These are phyloP conservation scores for Penicillium brevicompactum DNA, from an alignment of 2,329 filamentous ascomycete genomes.

Conservation along the genomic window DNA sequence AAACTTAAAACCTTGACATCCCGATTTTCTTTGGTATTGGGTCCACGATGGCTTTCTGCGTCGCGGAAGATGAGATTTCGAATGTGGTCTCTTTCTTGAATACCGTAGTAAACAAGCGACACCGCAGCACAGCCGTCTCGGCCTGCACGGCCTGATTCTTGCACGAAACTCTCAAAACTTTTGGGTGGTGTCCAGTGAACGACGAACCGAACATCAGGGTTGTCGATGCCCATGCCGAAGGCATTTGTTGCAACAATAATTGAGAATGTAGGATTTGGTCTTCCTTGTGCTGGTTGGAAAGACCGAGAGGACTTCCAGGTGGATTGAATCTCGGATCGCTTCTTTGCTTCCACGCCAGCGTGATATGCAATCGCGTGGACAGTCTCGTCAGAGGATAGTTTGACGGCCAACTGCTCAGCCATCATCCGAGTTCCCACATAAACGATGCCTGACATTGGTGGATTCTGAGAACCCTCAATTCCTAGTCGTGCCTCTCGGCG, in stretches of 20 bases:
- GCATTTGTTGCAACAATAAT: slow-evolving; percentile 94
- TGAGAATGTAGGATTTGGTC: slow-evolving; percentile 68
- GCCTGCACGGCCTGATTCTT: slow-evolving; percentile 90
- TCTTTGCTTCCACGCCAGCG: slow-evolving; percentile 70
- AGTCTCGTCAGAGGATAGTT: slow-evolving; percentile 34
- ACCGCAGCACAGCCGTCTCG: slow-evolving; percentile 84
- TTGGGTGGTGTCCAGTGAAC: slow-evolving; percentile 93
- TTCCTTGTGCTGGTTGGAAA: slow-evolving; percentile 10
- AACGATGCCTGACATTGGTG: slow-evolving; percentile 50
- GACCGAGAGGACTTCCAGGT: slow-evolving; percentile 40
- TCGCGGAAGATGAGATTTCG: slow-evolving; percentile 39
- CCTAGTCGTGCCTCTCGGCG: slow-evolving; percentile 62
- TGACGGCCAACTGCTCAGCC: slow-evolving; percentile 43
- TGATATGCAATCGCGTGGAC: slow-evolving; percentile 52
- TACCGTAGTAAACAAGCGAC: slow-evolving; percentile 88
- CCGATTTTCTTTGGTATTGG: slow-evolving; percentile 36
- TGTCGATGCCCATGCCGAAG: slow-evolving; percentile 98
- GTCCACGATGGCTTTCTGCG: slow-evolving; percentile 38
- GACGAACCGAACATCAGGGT: slow-evolving; percentile 90
- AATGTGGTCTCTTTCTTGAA: slow-evolving; percentile 79
- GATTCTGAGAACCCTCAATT: slow-evolving; percentile 19
- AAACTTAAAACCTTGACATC: slow-evolving; percentile 62
- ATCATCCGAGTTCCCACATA: slow-evolving; percentile 48
- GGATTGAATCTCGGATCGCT: slow-evolving; percentile 59
- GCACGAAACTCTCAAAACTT: slow-evolving; percentile 93